Base-by-base conservation (phyloP, 2,329 filamentous ascomycete genomes). In the Venturia carpophila region DNA sequence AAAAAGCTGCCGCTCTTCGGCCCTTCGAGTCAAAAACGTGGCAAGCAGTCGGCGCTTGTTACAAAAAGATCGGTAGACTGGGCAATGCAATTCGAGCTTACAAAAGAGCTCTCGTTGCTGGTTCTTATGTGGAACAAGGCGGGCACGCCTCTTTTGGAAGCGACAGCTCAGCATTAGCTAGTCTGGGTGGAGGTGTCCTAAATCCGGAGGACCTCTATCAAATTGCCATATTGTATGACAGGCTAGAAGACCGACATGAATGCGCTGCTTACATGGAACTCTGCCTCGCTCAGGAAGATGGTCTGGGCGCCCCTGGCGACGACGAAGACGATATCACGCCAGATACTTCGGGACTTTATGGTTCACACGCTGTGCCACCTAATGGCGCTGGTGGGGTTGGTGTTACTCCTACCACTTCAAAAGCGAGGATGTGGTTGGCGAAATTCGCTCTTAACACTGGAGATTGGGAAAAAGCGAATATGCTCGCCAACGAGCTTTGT, bases 1-100 rank as follows among this genome's bases (percentile, higher is more conserved):
- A 97, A 73, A 91, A 94, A 65, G 94, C 94, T 0, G 93, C 93
- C 0, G 91, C 92, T 0, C 80, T 99, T 1, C 86, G 92, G n/a
- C 92, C 93, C 0, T 97, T 93, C 82, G 94, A 99, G 70, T 91
- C 92, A 0, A 97, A 97, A 76, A 96, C 99, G 90, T 99, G 94
- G 94, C 89, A 94, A 79, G 94, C 94, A 0, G 92, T 99, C 5
- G 94, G 91, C 11, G 90, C 90, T 42, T 97, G 93, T 73, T 87
- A 96, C 68, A 89, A 93, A 67, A 93, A 92, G 73, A 95, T 97
- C 83, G 88, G 87, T 63, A 87, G 92, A 64, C 82, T 91, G 62
- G 83, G 87, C n/a, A 92, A 97, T 70, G 93, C 91, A 39, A 97
- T 99, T 75, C 94, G 96, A 72, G 91, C 94, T 0, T 86, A 96